Conservation (phyloP, 495 filamentous ascomycete genomes). For the Daldinia caldariorum region DNA sequence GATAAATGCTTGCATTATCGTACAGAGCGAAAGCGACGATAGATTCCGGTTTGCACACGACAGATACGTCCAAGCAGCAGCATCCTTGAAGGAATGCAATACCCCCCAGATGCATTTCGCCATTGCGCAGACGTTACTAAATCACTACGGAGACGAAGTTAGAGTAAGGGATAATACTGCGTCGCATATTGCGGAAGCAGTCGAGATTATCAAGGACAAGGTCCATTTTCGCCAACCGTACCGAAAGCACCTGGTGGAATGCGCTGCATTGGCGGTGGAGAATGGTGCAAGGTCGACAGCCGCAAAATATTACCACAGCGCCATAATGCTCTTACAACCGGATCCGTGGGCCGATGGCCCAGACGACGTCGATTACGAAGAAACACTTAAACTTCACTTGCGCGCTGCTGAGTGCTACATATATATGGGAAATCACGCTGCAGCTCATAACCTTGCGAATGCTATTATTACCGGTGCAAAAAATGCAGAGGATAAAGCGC, state of each 20-base stretch:
- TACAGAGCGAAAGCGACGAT: slow-evolving; percentile 81
- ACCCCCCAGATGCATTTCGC: slow-evolving; percentile 85
- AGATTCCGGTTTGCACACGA: slow-evolving; percentile 81
- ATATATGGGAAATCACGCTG: slow-evolving; percentile 72
- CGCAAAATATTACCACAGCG: slow-evolving; percentile 77
- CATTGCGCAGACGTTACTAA: slow-evolving; percentile 80
- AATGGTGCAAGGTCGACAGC: slow-evolving; percentile 82
- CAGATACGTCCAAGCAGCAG: slow-evolving; percentile 78
- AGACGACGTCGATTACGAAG: slow-evolving; percentile 83
- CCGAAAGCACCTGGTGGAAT: slow-evolving; percentile 76
- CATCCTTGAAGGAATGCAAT: slow-evolving; percentile 73
- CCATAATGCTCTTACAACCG: slow-evolving; percentile 78
- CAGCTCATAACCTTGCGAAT: slow-evolving; percentile 71
- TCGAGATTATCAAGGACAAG: slow-evolving; percentile 73
- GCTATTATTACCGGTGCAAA: slow-evolving; percentile 72
- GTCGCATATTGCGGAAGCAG: slow-evolving; percentile 77
- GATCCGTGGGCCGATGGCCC: slow-evolving; percentile 76
- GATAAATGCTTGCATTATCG: slow-evolving; percentile 78
- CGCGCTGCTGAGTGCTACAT: slow-evolving; percentile 83
- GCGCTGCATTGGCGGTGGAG: slow-evolving; percentile 77
- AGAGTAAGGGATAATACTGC: slow-evolving; percentile 72
- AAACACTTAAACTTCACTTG: slow-evolving; percentile 78
- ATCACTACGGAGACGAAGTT: slow-evolving; percentile 68
- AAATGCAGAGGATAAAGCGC: slow-evolving; percentile 76
- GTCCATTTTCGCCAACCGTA: slow-evolving; percentile 69